Base-by-base conservation (phyloP, 306 rosid species). In the Herpetospermum pedunculosum region DNA sequence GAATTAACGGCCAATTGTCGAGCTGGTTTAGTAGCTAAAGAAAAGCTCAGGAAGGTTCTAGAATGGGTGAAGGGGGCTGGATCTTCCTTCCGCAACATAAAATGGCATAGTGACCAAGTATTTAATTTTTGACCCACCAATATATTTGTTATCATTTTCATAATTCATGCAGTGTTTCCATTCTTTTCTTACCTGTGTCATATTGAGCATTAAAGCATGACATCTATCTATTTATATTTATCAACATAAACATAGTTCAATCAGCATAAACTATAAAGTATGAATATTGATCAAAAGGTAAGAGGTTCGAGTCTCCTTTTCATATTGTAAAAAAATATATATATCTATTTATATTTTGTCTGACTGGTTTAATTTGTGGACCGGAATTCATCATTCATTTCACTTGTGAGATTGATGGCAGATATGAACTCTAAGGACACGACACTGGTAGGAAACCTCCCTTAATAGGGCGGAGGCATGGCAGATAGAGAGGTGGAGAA, bases 51-150 rank as follows among this genome's bases (percentile, higher is more conserved):
- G 65, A 88, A 82, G 83, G 90, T 92, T 32, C 76, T 87, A 35
- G 80, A 78, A 52, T 92, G 98, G 98, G 89, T 83, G 83, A 88
- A 82, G 77, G 81, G 74, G 78, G 68, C 84, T 73, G 80, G 80
- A 38, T 82, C 82, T 67, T 26, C 78, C 67, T 32, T 84, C 49
- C 80, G 74, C 76, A 79, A 78, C 76, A 76, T 77, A 58, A 81
- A 75, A 52, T 69, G 75, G 70, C 77, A 71, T 18, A 23, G 78
- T 41, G 14, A 76, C 79, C 79, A 70, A 75, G 96, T 88, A 85
- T 30, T 54, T 41, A 50, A 41, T 19, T 73, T 35, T 70, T 77
- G 9, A 81, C 70, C 75, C 82, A 65, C 72, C 50, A 26, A 43
- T 57, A 30, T 47, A 8, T 19, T 79, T 77, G 44, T 57, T 34